Evolutionary conservation across 352 stramenopile species (phyloP).

Genomic region (Blastocystis sp.): DNA sequence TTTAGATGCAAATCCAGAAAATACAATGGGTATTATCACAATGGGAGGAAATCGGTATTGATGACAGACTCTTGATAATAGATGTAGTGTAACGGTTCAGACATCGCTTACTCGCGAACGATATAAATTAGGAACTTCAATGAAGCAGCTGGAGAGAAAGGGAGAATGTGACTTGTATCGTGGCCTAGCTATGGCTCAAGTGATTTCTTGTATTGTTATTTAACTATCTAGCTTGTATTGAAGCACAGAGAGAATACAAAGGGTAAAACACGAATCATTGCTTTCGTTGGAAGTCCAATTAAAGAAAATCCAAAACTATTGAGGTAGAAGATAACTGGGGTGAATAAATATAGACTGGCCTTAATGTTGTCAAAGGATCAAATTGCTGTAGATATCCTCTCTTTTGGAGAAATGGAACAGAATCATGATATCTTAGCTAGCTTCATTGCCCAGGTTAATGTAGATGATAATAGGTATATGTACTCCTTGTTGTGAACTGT

Average conservation of each 20-base stretch:
- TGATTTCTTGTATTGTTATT: neutral
- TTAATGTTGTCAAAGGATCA: conserved; percentile 24
- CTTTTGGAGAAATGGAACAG: conserved; percentile 45
- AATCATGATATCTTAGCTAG: neutral
- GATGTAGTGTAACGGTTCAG: conserved; percentile 36
- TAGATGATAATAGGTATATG: conserved; percentile 15
- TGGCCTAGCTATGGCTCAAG: conserved; percentile 52
- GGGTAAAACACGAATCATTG: conserved; percentile 53
- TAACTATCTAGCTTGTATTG: conserved; percentile 7
- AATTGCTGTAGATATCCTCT: conserved; percentile 55
- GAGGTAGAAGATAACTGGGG: neutral
- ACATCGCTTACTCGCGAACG: conserved; percentile 52
- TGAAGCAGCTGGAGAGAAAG: conserved; percentile 38
- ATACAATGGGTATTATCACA: conserved; percentile 56
- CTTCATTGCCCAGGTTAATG: conserved; percentile 57
- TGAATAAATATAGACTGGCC: neutral
- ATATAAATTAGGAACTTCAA: conserved; percentile 62
- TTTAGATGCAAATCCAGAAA: conserved; percentile 49
- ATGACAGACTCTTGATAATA: neutral
- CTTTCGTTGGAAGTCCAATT: conserved; percentile 48
- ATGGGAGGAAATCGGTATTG: conserved; percentile 54
- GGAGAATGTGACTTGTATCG: conserved; percentile 52
- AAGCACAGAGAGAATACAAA: conserved; percentile 65
- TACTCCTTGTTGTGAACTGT: neutral
- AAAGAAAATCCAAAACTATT: conserved; percentile 16